Conservation (phyloP, 257 asterid genomes). For the Lavandula angustifolia region DNA sequence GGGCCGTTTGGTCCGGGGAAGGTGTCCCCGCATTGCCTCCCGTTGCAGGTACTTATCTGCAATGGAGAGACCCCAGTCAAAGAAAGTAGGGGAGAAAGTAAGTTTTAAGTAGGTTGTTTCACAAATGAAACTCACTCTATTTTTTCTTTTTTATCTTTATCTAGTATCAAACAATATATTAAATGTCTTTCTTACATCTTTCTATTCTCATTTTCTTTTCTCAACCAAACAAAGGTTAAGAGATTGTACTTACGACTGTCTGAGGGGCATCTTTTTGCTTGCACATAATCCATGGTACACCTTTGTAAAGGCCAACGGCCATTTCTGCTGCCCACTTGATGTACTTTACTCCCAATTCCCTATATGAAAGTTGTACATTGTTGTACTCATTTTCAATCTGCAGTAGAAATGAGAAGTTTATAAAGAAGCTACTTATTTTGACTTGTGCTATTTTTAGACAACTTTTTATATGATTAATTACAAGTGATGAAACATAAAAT, state of each 20-base stretch:
- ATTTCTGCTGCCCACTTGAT: constrained; percentile 84
- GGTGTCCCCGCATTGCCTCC: constrained; percentile 92
- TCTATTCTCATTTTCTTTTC: no score
- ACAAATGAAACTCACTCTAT: no score
- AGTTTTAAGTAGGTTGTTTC: no score
- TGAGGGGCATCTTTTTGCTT: constrained; percentile 85
- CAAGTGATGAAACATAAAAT: neutral
- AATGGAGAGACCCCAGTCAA: neutral
- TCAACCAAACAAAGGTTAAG: neutral
- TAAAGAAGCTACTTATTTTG: neutral
- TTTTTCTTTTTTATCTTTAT: no score
- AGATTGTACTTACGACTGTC: constrained; percentile 45
- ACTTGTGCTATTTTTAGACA: neutral
- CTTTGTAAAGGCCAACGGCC: constrained; percentile 56
- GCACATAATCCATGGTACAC: constrained; percentile 95
- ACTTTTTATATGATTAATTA: neutral
- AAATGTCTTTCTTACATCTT: no score
- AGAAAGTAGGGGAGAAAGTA: no score
- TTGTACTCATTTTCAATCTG: constrained; percentile 93
- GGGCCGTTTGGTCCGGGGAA: constrained; percentile 84
- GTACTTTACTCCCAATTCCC: constrained; percentile 59
- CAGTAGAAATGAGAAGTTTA: neutral
- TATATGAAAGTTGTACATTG: constrained; percentile 70
- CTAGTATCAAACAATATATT: no score
- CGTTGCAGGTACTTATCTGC: constrained; percentile 90